phyloP scores from a whole-genome alignment of 192 early-diverging fungal genomes.

The Phlyctochytrium planicorne region DNA sequence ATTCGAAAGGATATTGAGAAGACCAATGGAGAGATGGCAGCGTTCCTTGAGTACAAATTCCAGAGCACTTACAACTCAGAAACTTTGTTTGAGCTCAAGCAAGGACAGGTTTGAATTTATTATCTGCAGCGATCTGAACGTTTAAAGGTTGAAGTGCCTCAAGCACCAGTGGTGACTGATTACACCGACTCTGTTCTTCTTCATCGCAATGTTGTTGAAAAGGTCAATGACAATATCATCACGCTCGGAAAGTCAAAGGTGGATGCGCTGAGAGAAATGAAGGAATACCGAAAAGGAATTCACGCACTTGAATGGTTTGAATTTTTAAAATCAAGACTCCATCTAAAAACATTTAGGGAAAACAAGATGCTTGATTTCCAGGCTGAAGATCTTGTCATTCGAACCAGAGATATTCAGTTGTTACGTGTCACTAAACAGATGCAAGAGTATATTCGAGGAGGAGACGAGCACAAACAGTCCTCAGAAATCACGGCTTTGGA shows the following conservation, averaged over 20 bases:
- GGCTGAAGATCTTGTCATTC: conserved; percentile 53
- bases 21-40: conserved; percentile 39
- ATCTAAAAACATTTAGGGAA: conserved; percentile 41
- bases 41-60: conserved; percentile 55
- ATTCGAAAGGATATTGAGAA: conserved; percentile 47
- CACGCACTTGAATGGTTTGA: conserved; percentile 62
- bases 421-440: conserved; percentile 63
- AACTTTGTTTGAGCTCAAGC: conserved; percentile 55
- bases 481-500: conserved; percentile 54
- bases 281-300: conserved; percentile 62
- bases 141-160: conserved; percentile 56
- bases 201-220: conserved; percentile 51
- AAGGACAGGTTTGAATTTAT: conserved; percentile 46
- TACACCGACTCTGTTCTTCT: conserved; percentile 54
- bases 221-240: conserved; percentile 52
- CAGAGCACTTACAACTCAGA: conserved; percentile 55
- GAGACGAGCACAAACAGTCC: conserved; percentile 53
- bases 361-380: conserved; percentile 66
- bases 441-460: conserved; percentile 60
- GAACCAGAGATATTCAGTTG: conserved; percentile 61
- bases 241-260: conserved; percentile 53
- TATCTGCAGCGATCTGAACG: neutral
- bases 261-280: conserved; percentile 62
- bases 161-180: conserved; percentile 60
- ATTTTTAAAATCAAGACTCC: neutral